These are phyloP conservation scores for Cordyceps farinosa DNA, from an alignment of 2,329 filamentous ascomycete genomes.

Conservation along the genomic window DNA sequence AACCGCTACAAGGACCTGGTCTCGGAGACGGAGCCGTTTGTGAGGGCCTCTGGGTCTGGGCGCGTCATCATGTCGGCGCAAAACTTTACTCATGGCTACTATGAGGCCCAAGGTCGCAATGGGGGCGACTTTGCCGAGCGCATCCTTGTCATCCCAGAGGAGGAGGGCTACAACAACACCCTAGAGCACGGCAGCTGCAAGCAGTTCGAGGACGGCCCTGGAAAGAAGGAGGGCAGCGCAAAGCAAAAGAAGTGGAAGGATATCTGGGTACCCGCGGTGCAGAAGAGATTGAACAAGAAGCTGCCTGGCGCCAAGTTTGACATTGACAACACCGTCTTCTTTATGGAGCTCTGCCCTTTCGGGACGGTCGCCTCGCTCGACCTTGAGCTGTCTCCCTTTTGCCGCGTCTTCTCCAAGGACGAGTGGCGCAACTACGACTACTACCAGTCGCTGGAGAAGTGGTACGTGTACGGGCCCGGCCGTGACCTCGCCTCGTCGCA, in stretches of 20 bases:
- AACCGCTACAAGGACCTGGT: constrained; percentile 65
- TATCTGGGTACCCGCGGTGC: constrained; percentile 65
- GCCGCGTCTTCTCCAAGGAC: constrained; percentile 64
- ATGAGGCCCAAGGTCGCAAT: constrained; percentile 39
- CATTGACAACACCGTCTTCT: constrained; percentile 56
- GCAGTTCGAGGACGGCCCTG: constrained; percentile 61
- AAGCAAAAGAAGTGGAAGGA: constrained; percentile 57
- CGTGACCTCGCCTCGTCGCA: constrained; percentile 78
- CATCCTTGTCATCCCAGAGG: constrained; percentile 69
- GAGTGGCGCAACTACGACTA: constrained; percentile 84
- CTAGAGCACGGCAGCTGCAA: constrained; percentile 71
- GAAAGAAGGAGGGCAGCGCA: constrained; percentile 43
- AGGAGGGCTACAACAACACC: constrained; percentile 69
- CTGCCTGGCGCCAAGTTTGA: constrained; percentile 66
- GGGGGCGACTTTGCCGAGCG: constrained; percentile 45
- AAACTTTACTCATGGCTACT: constrained; percentile 74
- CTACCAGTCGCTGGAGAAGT: constrained; percentile 75
- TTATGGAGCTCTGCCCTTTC: constrained; percentile 92
- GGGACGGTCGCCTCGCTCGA: constrained; percentile 65
- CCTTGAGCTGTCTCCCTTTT: constrained; percentile 62
- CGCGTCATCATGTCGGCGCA: constrained; percentile 72
- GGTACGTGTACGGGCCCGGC: constrained; percentile 75
- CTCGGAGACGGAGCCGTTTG: constrained; percentile 57
- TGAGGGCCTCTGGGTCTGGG: constrained; percentile 66
- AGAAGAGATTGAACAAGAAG: constrained; percentile 63